phyloP scores from a whole-genome alignment of 768 basidiomycete species.

The Lactifluus subvellereus region DNA sequence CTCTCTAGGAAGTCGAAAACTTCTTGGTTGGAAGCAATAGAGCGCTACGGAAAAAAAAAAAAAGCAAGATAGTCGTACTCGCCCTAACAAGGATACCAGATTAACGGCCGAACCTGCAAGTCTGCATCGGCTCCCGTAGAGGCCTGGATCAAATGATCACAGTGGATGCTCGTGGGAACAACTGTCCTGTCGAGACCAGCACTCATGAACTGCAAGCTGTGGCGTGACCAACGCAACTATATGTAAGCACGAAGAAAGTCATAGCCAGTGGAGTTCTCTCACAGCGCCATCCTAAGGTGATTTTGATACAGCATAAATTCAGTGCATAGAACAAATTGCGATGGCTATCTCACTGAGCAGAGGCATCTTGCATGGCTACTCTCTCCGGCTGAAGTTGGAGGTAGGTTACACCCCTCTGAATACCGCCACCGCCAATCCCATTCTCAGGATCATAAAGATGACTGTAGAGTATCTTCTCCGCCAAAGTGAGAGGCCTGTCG shows the following conservation, averaged over 20 bases:
- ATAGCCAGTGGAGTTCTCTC: conserved; percentile 26
- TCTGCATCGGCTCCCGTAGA: conserved; percentile 82
- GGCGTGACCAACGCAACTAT: background rate
- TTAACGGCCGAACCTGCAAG: conserved; percentile 50
- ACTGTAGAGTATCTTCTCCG: conserved; percentile 96
- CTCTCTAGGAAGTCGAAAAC: conserved; percentile 97
- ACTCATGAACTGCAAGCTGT: conserved; percentile 96
- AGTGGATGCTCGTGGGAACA: conserved; percentile 91
- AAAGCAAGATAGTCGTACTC: background rate
- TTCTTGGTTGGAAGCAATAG: conserved; percentile 86
- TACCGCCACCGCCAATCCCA: conserved; percentile 51
- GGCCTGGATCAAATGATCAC: conserved; percentile 96
- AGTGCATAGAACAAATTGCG: background rate
- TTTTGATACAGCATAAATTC: conserved; percentile 7
- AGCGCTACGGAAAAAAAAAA: conserved; percentile 43
- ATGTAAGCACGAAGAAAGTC: conserved; percentile 25
- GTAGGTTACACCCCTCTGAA: conserved; percentile 80
- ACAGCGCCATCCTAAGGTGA: conserved; percentile 71
- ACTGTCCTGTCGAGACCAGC: conserved; percentile 79
- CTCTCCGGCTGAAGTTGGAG: conserved; percentile 87
- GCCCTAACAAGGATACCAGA: background rate
- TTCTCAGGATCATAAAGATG: conserved; percentile 80
- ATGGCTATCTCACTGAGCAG: conserved; percentile 62
- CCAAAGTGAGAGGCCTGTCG: conserved; percentile 78
- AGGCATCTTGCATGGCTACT: conserved; percentile 97